phyloP scores from a whole-genome alignment of 78 protist genomes.

The Protostelium mycophagum region DNA sequence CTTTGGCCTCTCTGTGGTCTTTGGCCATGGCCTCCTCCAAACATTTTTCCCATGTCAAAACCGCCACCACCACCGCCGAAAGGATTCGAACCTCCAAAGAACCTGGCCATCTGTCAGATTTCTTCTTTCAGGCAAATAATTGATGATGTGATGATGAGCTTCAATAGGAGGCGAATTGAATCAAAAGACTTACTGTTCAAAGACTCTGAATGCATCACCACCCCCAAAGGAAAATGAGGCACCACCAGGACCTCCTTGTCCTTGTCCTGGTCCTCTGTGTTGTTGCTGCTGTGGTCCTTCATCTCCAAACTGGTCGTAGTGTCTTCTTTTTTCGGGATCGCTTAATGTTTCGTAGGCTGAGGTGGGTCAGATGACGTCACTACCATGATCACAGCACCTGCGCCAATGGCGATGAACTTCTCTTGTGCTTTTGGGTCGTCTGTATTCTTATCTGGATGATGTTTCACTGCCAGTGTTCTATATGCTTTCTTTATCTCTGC shows the following conservation, averaged over 20 bases:
- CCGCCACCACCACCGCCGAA: neutral
- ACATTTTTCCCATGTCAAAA: neutral
- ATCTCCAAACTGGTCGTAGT: slow-evolving; percentile 89
- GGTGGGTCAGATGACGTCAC: neutral
- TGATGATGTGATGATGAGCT: neutral
- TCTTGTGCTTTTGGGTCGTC: slow-evolving; percentile 10
- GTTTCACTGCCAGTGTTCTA: neutral
- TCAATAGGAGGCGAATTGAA: too few species aligned
- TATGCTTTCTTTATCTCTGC: slow-evolving; percentile 46
- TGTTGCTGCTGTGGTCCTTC: slow-evolving; percentile 78
- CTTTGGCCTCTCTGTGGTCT: neutral
- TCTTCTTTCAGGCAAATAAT: neutral
- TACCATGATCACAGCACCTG: neutral
- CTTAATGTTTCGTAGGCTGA: slow-evolving; percentile 84
- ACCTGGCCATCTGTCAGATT: neutral
- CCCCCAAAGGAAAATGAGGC: neutral
- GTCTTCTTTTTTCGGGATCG: slow-evolving; percentile 75
- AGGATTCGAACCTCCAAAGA: neutral
- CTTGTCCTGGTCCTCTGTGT: slow-evolving; percentile 36
- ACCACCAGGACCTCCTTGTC: slow-evolving; percentile 6
- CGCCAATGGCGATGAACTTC: neutral
- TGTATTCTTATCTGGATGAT: slow-evolving; percentile 55
- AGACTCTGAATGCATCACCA: neutral
- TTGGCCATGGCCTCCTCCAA: neutral
- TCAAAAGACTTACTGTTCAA: neutral